phyloP scores from a whole-genome alignment of 345 rosid species.

The Arabidopsis suecica region DNA sequence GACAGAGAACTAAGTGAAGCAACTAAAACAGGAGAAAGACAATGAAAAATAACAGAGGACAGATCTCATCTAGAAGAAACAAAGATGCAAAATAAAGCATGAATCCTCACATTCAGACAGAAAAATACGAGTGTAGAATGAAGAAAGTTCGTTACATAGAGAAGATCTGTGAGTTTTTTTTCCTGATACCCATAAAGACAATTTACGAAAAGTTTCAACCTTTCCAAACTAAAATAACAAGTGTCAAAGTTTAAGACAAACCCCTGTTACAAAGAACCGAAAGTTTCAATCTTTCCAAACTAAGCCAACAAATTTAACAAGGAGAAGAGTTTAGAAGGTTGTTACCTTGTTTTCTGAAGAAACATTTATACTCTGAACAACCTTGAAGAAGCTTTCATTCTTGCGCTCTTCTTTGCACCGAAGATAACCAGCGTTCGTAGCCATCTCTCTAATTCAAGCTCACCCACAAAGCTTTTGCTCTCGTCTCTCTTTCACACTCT shows the following conservation, averaged over 20 bases:
- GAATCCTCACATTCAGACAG: background rate
- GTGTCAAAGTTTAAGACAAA: background rate
- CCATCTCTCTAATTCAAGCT: background rate
- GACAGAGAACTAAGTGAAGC: background rate
- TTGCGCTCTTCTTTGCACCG: background rate
- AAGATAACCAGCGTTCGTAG: background rate
- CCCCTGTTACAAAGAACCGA: background rate
- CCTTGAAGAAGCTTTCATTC: background rate
- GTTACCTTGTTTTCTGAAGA: conserved; percentile 4
- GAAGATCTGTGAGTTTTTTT: background rate
- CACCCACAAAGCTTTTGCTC: background rate
- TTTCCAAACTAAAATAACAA: background rate
- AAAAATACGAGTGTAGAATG: too few relatives aligned
- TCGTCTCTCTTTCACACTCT: background rate
- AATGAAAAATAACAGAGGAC: background rate
- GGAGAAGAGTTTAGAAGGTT: background rate
- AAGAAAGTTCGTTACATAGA: too few relatives aligned
- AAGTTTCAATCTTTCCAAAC: background rate
- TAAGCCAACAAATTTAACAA: background rate
- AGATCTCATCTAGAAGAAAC: background rate
- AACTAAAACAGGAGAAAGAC: background rate
- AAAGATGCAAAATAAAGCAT: too few relatives aligned
- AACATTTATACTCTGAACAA: background rate
- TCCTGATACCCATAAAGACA: background rate
- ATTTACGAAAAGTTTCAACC: background rate